phyloP scores from a whole-genome alignment of 169 alveolate genomes.

The Amoebophrya sp. region DNA sequence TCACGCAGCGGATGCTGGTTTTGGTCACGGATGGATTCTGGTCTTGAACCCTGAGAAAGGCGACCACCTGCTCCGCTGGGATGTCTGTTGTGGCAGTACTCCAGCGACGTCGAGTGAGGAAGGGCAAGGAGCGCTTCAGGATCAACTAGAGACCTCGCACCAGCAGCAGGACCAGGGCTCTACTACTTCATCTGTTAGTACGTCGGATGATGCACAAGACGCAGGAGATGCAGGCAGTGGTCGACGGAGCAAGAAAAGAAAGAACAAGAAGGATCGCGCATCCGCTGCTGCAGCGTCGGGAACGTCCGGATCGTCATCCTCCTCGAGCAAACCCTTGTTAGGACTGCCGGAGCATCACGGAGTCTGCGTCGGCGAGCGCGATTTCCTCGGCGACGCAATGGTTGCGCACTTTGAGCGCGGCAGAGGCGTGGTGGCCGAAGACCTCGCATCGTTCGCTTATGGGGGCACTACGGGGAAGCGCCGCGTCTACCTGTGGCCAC shows the following conservation, averaged over 20 bases:
- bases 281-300: no score
- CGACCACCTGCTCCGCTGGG: background rate
- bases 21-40: background rate
- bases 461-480: background rate
- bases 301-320: no score
- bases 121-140: background rate
- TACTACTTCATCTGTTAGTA: no score
- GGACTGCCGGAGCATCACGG: background rate
- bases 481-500: background rate
- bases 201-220: no score
- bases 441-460: background rate
- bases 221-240: no score
- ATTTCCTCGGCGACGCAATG: slow-evolving; percentile 14
- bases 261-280: background rate
- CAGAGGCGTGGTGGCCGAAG: background rate
- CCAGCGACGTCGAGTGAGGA: no score
- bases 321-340: no score
- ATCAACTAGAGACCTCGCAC: no score
- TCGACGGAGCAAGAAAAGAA: no score
- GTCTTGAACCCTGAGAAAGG: background rate
- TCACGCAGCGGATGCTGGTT: background rate
- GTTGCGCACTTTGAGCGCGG: background rate
- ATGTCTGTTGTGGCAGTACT: no score
- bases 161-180: no score
- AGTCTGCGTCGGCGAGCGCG: background rate